Conservation (phyloP, 2,329 filamentous ascomycete species). For the Metarhizium humberi region DNA sequence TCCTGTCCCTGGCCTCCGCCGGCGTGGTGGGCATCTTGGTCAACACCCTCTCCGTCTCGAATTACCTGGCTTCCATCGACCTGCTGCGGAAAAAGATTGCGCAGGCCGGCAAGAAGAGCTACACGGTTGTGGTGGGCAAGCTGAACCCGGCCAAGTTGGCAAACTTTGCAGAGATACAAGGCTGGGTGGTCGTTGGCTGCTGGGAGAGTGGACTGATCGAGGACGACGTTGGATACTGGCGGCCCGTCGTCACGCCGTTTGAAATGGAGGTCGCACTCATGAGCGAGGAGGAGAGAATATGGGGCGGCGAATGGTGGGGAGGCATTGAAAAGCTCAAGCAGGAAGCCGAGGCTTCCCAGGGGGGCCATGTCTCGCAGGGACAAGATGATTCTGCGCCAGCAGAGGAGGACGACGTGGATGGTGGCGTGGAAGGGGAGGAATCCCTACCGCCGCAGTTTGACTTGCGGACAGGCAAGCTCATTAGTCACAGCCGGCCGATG, state of each 20-base stretch:
- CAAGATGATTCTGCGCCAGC: conserved; percentile 7
- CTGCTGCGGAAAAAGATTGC: conserved; percentile 65
- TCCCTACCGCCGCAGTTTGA: conserved; percentile 87
- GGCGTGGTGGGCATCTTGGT: conserved; percentile 89
- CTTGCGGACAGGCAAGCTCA: conserved; percentile 74
- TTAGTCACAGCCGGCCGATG: conserved; percentile 73
- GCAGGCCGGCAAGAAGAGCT: conserved; percentile 82
- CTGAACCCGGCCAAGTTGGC: conserved; percentile 92
- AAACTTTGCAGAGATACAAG: conserved; percentile 91
- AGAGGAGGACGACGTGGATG: conserved; percentile 13
- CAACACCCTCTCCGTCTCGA: conserved; percentile 86
- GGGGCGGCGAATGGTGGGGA: conserved; percentile 83
- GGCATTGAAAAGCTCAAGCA: conserved; percentile 66
- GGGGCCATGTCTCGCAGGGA: conserved; percentile 11
- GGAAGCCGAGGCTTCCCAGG: conserved; percentile 15
- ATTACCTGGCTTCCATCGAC: conserved; percentile 76
- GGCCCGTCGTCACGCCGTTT: conserved; percentile 88
- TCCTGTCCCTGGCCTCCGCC: conserved; percentile 70
- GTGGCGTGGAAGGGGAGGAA: conserved; percentile 51
- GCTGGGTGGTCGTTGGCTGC: conserved; percentile 95
- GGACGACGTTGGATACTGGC: conserved; percentile 72
- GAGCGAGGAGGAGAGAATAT: conserved; percentile 66
- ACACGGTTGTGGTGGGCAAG: conserved; percentile 94
- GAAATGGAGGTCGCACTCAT: conserved; percentile 74
- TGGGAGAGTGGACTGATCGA: conserved; percentile 95